Percentiles rank a stretch among this genome's conserved stretches.
These are phyloP conservation scores for Suhomyces faveliae DNA, from an alignment of 805 yeast species.

Conservation along the genomic window DNA sequence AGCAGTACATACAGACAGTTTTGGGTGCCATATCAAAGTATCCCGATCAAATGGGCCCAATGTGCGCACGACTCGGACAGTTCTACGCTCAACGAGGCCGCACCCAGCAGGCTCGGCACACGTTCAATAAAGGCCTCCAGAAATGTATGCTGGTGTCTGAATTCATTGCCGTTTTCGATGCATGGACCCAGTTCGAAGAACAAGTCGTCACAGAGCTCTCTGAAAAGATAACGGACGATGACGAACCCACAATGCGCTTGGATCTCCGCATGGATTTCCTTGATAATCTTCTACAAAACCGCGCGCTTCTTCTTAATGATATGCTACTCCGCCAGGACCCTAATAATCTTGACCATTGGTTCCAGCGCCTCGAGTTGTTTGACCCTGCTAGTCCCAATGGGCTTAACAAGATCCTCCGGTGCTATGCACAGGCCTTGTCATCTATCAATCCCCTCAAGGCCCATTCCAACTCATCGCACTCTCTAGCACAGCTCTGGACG, in stretches of 20 bases:
- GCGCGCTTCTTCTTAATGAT: constrained; percentile 63
- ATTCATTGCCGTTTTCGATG: constrained; percentile 63
- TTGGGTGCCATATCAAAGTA: constrained; percentile 24
- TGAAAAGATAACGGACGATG: constrained; percentile 10
- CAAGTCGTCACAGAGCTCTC: constrained; percentile 16
- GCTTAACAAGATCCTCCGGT: constrained; percentile 37
- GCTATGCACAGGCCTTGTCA: constrained; percentile 65
- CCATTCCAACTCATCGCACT: constrained; percentile 21
- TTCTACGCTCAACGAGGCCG: constrained; percentile 44
- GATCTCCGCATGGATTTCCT: constrained; percentile 47
- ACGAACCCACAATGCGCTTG: constrained; percentile 24
- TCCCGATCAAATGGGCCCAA: constrained; percentile 58
- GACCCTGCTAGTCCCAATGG: constrained; percentile 22
- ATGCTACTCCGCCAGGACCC: constrained; percentile 60
- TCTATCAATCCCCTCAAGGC: constrained; percentile 59
- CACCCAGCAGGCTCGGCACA: constrained; percentile 20
- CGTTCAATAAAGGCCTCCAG: constrained; percentile 49
- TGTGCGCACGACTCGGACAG: constrained; percentile 48
- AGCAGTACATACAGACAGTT: neutral
- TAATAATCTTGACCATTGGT: constrained; percentile 68
- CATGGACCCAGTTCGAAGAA: constrained; percentile 61
- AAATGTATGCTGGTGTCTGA: constrained; percentile 54
- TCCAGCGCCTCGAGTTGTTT: constrained; percentile 51
- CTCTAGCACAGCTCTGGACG: constrained; percentile 65
- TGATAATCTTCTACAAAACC: constrained; percentile 53